Base-by-base conservation (phyloP, 2,329 filamentous ascomycete genomes). In the Ascochyta lentis region DNA sequence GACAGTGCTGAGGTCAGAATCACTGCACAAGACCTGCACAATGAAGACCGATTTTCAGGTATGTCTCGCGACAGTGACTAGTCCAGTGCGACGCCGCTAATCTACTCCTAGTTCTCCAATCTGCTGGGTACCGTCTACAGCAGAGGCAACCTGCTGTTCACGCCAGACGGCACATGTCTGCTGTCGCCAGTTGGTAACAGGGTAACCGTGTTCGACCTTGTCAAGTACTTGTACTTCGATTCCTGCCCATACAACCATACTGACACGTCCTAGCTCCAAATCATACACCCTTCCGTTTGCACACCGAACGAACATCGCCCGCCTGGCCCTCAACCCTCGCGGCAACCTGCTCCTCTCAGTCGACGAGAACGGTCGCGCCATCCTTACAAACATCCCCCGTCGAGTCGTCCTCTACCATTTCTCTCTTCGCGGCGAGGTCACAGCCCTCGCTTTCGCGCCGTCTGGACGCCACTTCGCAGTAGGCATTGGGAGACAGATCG, bases 41-140 rank as follows among this genome's bases (percentile, higher is more conserved):
- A 99, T 99, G 95, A 99, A 98, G 90, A 98, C 93, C 66, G 94
- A 98, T 80, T 99, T 98, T 78, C 96, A 95, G 87, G 94, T 96
- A 27, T 4, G 49, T 34, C 22, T 13, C 22, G 54, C 49, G 79
- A 61, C 77, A 50, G 40, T 16, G 5, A 34, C 37, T 44, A 16
- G 54, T 40, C 22, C n/a, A 8, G 35, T 19, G n/a, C 19, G 29
- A n/a, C 26, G 1, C 27, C 16, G 38, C 66, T 79, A 54, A 79
- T 58, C 8, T 8, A 13, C n/a, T 22, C n/a, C 2, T 71, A 97
- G 93, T 99, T 99, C 80, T 96, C 94, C 76, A 99, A 98, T 79
- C 86, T 99, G 76, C 86, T 99, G 72, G 96, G 95, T 75, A 99
- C 95, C 67, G 95, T 99, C 74, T 99, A 98, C 83, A 92, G 92